Percentiles rank a stretch among this genome's conserved stretches.
Conservation (phyloP, 192 early-diverging fungal species). For the Pecoramyces ruminantium region DNA sequence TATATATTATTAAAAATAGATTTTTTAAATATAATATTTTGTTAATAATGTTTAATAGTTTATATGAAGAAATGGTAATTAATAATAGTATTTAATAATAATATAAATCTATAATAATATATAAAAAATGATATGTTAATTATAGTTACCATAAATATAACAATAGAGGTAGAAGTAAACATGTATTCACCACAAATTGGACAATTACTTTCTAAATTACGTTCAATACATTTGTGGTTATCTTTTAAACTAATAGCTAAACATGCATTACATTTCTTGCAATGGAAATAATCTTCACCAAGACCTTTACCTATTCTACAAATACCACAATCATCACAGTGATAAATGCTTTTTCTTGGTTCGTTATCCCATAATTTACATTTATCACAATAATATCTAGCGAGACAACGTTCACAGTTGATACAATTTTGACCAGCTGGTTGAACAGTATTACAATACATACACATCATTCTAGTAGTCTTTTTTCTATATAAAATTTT, state of each 20-base stretch:
- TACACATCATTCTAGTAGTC: constrained; percentile 76
- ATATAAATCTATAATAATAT: not conserved
- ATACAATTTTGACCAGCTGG: constrained; percentile 55
- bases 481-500: constrained; percentile 21
- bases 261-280: constrained; percentile 78
- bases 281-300: constrained; percentile 76
- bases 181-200: constrained; percentile 93
- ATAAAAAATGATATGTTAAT: not conserved
- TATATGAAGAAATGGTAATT: constrained; percentile 1
- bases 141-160: constrained; percentile 62
- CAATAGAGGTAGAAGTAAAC: constrained; percentile 64
- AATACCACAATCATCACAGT: constrained; percentile 84
- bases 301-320: constrained; percentile 73
- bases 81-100: not conserved
- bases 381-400: constrained; percentile 67
- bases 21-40: not conserved
- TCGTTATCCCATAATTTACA: constrained; percentile 90
- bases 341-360: constrained; percentile 67
- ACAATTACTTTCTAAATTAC: constrained; percentile 78
- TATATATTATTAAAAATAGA: not conserved
- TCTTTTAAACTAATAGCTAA: constrained; percentile 56
- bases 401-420: constrained; percentile 46
- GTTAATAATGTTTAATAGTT: not conserved
- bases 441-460: constrained; percentile 72
- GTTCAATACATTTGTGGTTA: constrained; percentile 78